These are phyloP conservation scores for Sabuloglossum arenarium DNA, from an alignment of 495 filamentous ascomycete species.

Conservation along the genomic window DNA sequence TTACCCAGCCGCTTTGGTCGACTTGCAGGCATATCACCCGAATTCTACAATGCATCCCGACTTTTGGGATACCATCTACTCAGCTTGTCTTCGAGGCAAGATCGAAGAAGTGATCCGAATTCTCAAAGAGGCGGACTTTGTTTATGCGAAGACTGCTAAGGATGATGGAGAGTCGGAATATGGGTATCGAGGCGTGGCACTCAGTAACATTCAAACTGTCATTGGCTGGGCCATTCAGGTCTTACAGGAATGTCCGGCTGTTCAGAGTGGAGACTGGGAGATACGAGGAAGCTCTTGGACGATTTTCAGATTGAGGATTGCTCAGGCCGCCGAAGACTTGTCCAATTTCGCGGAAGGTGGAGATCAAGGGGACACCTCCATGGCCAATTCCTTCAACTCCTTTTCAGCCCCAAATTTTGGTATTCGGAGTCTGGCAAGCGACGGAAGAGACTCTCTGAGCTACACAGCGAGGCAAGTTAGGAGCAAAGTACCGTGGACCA, in stretches of 20 bases:
- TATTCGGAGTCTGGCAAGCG: conserved; percentile 16
- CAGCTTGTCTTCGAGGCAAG: conserved; percentile 45
- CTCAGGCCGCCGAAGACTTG: conserved; percentile 42
- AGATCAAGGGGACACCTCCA: conserved; percentile 20
- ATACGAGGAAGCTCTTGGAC: conserved; percentile 55
- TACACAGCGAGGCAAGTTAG: conserved; percentile 52
- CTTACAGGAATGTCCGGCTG: conserved; percentile 48
- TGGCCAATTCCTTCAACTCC: conserved; percentile 15
- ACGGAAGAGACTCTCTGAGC: conserved; percentile 22
- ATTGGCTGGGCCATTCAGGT: conserved; percentile 40
- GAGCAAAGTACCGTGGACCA: conserved; percentile 65
- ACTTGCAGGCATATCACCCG: conserved; percentile 37
- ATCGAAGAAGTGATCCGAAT: conserved; percentile 38
- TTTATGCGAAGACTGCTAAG: conserved; percentile 36
- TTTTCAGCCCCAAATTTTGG: conserved; percentile 34
- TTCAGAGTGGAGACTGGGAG: conserved; percentile 48
- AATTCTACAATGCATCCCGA: conserved; percentile 48
- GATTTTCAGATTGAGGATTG: conserved; percentile 48
- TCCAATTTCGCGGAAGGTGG: conserved; percentile 54
- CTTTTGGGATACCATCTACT: conserved; percentile 64
- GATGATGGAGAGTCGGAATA: conserved; percentile 34
- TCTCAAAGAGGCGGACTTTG: conserved; percentile 53
- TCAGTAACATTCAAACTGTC: conserved; percentile 50
- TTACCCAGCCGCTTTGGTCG: conserved; percentile 33
- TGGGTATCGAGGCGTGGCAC: conserved; percentile 46